Evolutionary conservation across 331 rosid genomes (phyloP).

Genomic region (Quercus tomentella): DNA sequence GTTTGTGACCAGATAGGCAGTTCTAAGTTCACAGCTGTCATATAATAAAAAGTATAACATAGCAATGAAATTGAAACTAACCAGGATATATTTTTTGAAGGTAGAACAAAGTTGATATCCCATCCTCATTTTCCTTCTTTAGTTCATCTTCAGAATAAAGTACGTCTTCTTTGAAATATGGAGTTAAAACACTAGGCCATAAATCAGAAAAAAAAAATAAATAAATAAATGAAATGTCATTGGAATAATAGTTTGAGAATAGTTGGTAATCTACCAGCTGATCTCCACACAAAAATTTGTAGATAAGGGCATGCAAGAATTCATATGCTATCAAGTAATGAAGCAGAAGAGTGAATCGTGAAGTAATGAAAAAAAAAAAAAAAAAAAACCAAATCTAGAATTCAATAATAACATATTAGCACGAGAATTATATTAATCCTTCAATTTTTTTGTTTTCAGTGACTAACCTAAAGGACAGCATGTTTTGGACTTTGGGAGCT

Average conservation of each 20-base stretch:
- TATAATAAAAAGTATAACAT: constrained; percentile 3
- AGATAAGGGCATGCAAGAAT: constrained; percentile 8
- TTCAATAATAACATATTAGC: neutral
- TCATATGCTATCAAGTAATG: neutral
- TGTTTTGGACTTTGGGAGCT: constrained; percentile 86
- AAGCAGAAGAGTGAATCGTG: neutral
- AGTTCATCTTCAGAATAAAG: constrained; percentile 75
- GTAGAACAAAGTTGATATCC: constrained; percentile 89
- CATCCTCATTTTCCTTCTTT: constrained; percentile 77
- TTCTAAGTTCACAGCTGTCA: constrained; percentile 12
- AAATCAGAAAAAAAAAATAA: constrained; percentile 11
- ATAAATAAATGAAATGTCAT: constrained; percentile 10
- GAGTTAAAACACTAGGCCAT: constrained; percentile 84
- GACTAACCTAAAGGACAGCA: constrained; percentile 95
- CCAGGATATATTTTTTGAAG: constrained; percentile 92
- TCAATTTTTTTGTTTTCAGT: constrained; percentile 12
- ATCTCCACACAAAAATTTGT: neutral
- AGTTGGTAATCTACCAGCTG: constrained; percentile 1
- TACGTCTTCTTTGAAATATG: constrained; percentile 88
- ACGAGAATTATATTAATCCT: constrained; percentile 5
- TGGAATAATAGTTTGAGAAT: constrained; percentile 12
- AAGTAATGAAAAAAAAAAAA: neutral
- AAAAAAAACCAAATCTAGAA: neutral
- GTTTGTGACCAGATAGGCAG: constrained; percentile 4
- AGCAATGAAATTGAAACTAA: constrained; percentile 36